These are phyloP conservation scores for Myxozyma nipponensis DNA, from an alignment of 805 yeast species.

Conservation along the genomic window DNA sequence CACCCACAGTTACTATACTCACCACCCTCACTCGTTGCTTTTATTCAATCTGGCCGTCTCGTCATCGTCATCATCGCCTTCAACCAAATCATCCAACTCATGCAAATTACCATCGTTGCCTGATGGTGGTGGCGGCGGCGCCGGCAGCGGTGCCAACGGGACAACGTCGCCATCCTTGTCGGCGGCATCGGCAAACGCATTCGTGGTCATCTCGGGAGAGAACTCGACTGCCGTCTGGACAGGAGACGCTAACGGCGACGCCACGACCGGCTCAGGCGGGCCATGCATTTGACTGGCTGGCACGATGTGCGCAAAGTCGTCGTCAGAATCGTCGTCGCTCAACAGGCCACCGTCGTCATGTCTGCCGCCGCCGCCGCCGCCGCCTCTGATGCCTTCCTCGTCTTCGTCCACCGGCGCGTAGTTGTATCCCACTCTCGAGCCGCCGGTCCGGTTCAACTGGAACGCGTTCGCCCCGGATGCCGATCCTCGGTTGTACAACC, in stretches of 20 bases:
- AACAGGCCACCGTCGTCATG: constrained; percentile 11
- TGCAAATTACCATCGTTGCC: not conserved
- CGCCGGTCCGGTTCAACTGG: constrained; percentile 18
- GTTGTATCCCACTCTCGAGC: constrained; percentile 9
- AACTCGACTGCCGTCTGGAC: not conserved
- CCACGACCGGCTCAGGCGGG: constrained; percentile 1
- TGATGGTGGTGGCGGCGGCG: not conserved
- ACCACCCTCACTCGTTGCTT: not conserved
- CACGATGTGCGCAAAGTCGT: constrained; percentile 13
- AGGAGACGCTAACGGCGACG: not conserved
- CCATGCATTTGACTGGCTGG: constrained; percentile 1
- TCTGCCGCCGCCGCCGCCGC: constrained; percentile 31
- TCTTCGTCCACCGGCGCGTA: constrained; percentile 29
- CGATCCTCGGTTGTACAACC: constrained; percentile 29
- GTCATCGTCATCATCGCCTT: not conserved
- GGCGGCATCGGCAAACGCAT: not conserved
- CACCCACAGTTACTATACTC: too few relatives aligned
- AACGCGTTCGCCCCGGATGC: constrained; percentile 23
- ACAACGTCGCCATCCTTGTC: not conserved
- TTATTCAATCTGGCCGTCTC: not conserved
- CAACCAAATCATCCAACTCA: not conserved
- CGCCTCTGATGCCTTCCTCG: constrained; percentile 24
- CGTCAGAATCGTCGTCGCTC: constrained; percentile 15
- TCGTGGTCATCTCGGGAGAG: not conserved
- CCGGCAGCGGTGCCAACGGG: constrained; percentile 13